phyloP scores from a whole-genome alignment of 2,329 filamentous ascomycete species.

The Tolypocladium paradoxum region DNA sequence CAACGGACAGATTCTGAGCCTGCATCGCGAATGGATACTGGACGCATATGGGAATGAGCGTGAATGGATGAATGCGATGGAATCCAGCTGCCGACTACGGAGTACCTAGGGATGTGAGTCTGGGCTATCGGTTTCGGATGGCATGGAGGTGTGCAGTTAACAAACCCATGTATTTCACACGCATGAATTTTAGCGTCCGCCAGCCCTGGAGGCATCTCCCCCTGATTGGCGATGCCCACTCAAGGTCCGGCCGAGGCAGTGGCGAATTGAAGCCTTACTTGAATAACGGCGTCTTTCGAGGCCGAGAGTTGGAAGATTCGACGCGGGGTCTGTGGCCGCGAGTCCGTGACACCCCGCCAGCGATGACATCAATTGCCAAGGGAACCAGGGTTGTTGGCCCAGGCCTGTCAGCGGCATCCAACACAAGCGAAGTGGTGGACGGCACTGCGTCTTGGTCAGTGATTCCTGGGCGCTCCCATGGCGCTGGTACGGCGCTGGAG shows the following conservation, averaged over 20 bases:
- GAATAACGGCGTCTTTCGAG: background rate
- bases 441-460: too few species aligned
- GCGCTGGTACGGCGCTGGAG: background rate
- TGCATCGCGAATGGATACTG: background rate
- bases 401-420: too few species aligned
- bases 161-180: too few species aligned
- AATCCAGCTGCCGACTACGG: background rate
- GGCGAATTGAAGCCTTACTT: background rate
- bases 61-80: background rate
- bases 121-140: background rate
- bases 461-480: too few species aligned
- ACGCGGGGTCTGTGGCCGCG: background rate
- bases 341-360: too few species aligned
- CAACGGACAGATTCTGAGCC: too few species aligned
- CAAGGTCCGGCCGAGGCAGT: background rate
- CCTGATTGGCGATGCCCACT: background rate
- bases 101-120: background rate
- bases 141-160: too few species aligned
- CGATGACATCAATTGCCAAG: background rate
- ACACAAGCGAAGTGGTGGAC: too few species aligned
- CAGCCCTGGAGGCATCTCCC: background rate
- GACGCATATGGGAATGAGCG: background rate
- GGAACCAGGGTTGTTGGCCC: background rate
- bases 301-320: background rate
- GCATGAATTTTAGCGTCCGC: background rate